Evolutionary conservation across 768 basidiomycete genomes (phyloP).

Genomic region (Amanita exitialis): DNA sequence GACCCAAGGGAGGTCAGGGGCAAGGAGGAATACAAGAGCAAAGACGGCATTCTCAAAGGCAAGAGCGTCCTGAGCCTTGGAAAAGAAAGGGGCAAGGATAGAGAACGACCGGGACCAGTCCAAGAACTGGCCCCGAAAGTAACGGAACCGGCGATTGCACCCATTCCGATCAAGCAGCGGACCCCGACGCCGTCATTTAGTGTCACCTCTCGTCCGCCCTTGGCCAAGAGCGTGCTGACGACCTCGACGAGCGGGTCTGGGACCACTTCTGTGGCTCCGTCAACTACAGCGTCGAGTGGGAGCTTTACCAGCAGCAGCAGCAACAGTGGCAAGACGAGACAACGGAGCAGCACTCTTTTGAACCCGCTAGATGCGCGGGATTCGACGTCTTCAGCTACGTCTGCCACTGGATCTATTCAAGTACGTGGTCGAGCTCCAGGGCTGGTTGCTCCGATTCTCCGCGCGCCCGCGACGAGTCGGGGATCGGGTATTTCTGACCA

Average conservation of each 20-base stretch:
- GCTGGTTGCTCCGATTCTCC: neutral
- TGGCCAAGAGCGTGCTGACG: slow-evolving; percentile 18
- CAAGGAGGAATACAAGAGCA: slow-evolving; percentile 1
- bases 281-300: slow-evolving; percentile 2
- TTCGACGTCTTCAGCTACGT: neutral
- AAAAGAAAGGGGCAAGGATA: slow-evolving; percentile 9
- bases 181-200: slow-evolving; percentile 48
- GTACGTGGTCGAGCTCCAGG: slow-evolving; percentile 8
- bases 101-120: slow-evolving; percentile 3
- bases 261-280: slow-evolving; percentile 7
- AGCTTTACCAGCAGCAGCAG: neutral
- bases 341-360: slow-evolving; percentile 31
- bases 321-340: slow-evolving; percentile 13
- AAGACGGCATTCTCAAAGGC: slow-evolving; percentile 4
- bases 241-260: neutral
- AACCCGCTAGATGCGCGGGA: slow-evolving; percentile 14
- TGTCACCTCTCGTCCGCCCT: slow-evolving; percentile 48
- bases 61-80: slow-evolving; percentile 9
- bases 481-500: neutral
- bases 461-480: neutral
- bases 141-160: slow-evolving; percentile 22
- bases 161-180: slow-evolving; percentile 50
- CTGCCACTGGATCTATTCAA: neutral
- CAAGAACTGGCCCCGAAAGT: neutral
- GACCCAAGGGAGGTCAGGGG: slow-evolving; percentile 4